Evolutionary conservation across 805 yeast genomes (phyloP).

Genomic region (Saturnispora mendoncae): DNA sequence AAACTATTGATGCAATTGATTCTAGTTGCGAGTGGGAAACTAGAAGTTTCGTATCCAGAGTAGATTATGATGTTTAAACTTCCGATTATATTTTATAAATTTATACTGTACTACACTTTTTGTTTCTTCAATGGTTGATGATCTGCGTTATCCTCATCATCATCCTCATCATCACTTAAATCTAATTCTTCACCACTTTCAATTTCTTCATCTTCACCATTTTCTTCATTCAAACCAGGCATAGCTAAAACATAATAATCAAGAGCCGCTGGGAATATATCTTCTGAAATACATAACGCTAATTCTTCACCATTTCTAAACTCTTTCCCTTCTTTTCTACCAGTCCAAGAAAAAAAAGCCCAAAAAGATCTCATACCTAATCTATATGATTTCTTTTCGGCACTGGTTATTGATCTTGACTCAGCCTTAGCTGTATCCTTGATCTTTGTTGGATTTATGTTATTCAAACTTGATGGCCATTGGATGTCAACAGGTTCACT

Average conservation of each 20-base stretch:
- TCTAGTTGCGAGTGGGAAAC: slow-evolving; percentile 17
- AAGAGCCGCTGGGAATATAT: slow-evolving; percentile 76
- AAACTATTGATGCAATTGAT: slow-evolving; percentile 33
- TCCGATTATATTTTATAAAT: not conserved
- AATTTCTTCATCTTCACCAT: slow-evolving; percentile 40
- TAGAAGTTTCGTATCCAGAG: slow-evolving; percentile 16
- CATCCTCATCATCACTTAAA: slow-evolving; percentile 13
- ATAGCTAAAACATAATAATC: slow-evolving; percentile 72
- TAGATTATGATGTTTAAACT: slow-evolving; percentile 12
- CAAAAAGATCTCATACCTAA: slow-evolving; percentile 77
- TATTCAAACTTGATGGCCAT: slow-evolving; percentile 64
- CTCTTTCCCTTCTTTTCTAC: slow-evolving; percentile 65
- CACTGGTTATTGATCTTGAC: slow-evolving; percentile 31
- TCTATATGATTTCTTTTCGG: slow-evolving; percentile 54
- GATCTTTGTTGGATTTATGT: slow-evolving; percentile 46
- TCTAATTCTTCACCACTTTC: slow-evolving; percentile 40
- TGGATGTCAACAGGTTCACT: slow-evolving; percentile 46
- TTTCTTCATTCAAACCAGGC: slow-evolving; percentile 50
- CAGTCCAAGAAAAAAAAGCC: slow-evolving; percentile 84
- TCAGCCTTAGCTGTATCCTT: slow-evolving; percentile 27
- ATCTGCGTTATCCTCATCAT: slow-evolving; percentile 16
- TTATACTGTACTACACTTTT: not conserved
- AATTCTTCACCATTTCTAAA: slow-evolving; percentile 73
- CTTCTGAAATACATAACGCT: slow-evolving; percentile 65
- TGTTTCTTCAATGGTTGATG: slow-evolving; percentile 12